Evolutionary conservation across 257 asterid species (phyloP), one percentile per base, ranked within the genome.

Genomic region (Catharanthus roseus): DNA sequence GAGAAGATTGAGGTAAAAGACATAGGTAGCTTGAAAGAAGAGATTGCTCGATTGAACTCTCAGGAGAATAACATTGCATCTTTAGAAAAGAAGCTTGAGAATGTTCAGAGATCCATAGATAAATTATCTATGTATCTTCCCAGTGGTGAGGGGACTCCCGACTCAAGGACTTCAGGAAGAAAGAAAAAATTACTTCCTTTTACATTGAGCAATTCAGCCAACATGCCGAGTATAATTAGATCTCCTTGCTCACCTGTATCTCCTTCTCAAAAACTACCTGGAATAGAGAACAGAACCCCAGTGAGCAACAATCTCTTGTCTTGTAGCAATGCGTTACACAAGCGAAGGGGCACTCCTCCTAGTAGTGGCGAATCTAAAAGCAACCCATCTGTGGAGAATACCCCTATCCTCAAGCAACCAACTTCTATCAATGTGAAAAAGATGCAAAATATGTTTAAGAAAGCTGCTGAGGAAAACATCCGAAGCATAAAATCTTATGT

Each of bases 391-490:
- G 75, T 77, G 75, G 89, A 83, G 74, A 78, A 75, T 23, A 73
- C 74, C 53, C 86, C 93, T 68, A 68, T 74, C 21, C 75, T 78
- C 19, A 91, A 87, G 84, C 87, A 81, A n/a, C 74, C 88, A 3
- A 78, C 81, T 81, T 88, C 97, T 33, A 86, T 95, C 70, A 86
- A 79, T 77, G 90, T 88, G 75, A 91, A 85, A 86, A 95, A 88
- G 85, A 82, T 95, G 88, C 93, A 91, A 83, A 88, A 77, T 74
- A 89, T 95, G 95, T 95, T 91, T 65, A 85, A 88, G 88, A 89
- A 88, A 83, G 99, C 97, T 23, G 83, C 96, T 26, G 97, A 95
- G 78, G 99, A 95, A 61, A 82, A 95, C 78, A 88, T 91, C 57
- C 90, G 86, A 69, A 87, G 95, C 81, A 91, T 95, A 74, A 91